phyloP scores from a whole-genome alignment of 202 grass and related monocot genomes.

The Elaeis oleifera region DNA sequence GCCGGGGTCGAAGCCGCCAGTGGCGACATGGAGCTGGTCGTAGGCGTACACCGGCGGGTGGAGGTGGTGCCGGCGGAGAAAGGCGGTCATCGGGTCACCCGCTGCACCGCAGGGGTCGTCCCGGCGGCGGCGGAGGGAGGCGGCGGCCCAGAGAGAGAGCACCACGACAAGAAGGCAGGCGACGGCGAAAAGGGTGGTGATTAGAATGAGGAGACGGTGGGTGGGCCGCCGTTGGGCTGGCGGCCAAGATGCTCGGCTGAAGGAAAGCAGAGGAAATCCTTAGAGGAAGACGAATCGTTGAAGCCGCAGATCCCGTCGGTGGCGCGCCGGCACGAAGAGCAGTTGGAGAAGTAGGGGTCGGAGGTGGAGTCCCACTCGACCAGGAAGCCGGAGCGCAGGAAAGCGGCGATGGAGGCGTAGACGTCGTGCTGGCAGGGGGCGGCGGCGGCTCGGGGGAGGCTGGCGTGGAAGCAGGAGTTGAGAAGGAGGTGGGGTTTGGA shows the following conservation, averaged over 20 bases:
- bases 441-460: neutral
- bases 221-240: neutral
- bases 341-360: slow-evolving; percentile 31
- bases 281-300: slow-evolving; percentile 29
- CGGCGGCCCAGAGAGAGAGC: slow-evolving; percentile 45
- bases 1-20: slow-evolving; percentile 48
- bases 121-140: slow-evolving; percentile 36
- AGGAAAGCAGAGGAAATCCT: slow-evolving; percentile 34
- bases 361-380: slow-evolving; percentile 18
- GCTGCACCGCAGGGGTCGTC: neutral
- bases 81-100: slow-evolving; percentile 34
- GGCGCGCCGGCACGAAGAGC: slow-evolving; percentile 6
- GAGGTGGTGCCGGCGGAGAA: slow-evolving; percentile 55
- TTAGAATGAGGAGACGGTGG: slow-evolving; percentile 18
- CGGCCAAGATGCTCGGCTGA: neutral
- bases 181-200: slow-evolving; percentile 30
- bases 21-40: slow-evolving; percentile 66
- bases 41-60: slow-evolving; percentile 61
- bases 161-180: slow-evolving; percentile 36
- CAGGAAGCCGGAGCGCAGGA: slow-evolving; percentile 24
- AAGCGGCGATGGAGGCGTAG: slow-evolving; percentile 13
- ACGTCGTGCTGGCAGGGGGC: neutral
- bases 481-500: slow-evolving; percentile 25
- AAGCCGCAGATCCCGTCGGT: slow-evolving; percentile 23
- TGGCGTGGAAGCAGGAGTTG: slow-evolving; percentile 8